These are phyloP conservation scores for Skeletonema grethae DNA, from an alignment of 108 stramenopile species.

Conservation along the genomic window DNA sequence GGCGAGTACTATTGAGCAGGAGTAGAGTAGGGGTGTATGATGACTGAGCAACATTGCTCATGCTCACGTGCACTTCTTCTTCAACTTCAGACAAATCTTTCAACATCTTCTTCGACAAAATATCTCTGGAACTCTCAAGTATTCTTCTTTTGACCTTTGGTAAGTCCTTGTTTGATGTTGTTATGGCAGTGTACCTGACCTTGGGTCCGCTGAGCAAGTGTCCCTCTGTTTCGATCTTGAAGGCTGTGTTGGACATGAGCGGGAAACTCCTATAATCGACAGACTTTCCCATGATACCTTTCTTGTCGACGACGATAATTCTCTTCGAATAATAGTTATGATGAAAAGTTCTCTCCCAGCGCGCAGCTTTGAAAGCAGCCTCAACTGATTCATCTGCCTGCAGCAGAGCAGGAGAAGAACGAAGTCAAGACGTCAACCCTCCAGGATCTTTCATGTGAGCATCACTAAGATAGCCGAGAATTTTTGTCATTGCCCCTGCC, in stretches of 20 bases:
- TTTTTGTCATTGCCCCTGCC: conserved; percentile 30
- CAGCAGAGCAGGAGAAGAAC: conserved; percentile 52
- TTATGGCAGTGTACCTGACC: conserved; percentile 44
- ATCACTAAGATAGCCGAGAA: conserved; percentile 45
- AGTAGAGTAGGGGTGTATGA: neutral
- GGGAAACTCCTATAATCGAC: conserved; percentile 69
- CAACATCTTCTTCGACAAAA: conserved; percentile 39
- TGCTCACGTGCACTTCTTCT: conserved; percentile 7
- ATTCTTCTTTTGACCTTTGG: conserved; percentile 37
- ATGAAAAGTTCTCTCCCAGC: conserved; percentile 60
- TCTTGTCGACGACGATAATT: conserved; percentile 60
- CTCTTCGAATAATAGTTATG: conserved; percentile 59
- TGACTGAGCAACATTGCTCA: neutral
- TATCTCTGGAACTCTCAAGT: conserved; percentile 40
- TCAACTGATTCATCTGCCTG: conserved; percentile 62
- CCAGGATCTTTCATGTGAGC: conserved; percentile 54
- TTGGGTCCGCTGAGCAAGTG: conserved; percentile 42
- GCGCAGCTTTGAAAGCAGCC: conserved; percentile 53
- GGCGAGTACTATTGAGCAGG: conserved; percentile 1
- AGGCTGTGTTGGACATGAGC: conserved; percentile 48
- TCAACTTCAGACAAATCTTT: conserved; percentile 19
- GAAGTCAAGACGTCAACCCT: conserved; percentile 47
- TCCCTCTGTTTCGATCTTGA: conserved; percentile 67
- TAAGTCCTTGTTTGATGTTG: conserved; percentile 42
- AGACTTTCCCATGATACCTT: conserved; percentile 63